Percentiles rank a stretch among this genome's conserved stretches.
These are phyloP conservation scores for Tremellales sp. DNA, from an alignment of 1,284 basidiomycete species.

Conservation along the genomic window DNA sequence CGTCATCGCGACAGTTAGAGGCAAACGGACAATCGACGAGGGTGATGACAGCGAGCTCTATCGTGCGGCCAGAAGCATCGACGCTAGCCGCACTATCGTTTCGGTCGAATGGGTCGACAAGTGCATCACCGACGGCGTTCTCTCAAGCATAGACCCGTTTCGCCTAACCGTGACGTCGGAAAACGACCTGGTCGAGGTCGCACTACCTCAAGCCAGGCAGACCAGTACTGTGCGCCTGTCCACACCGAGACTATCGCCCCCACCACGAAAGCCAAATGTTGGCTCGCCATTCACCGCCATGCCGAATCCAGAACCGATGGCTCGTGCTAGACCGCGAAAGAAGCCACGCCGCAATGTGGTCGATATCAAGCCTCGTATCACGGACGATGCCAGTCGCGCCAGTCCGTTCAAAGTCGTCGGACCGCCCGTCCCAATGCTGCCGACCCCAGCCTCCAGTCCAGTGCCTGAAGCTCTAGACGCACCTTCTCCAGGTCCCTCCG, in stretches of 20 bases:
- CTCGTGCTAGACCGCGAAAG: neutral
- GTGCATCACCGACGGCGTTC: neutral
- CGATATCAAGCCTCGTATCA: no score
- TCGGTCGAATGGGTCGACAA: neutral
- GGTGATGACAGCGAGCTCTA: neutral
- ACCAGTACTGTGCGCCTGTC: neutral
- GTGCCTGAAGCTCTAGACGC: neutral
- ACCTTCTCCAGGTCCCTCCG: no score
- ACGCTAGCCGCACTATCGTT: neutral
- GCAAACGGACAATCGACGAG: neutral
- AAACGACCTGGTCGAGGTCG: no score
- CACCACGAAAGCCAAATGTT: neutral
- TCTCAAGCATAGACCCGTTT: neutral
- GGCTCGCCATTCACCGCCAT: neutral
- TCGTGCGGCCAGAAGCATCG: neutral
- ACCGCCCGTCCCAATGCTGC: neutral
- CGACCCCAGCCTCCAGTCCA: neutral
- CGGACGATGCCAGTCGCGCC: no score
- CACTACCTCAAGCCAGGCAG: neutral
- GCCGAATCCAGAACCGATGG: neutral
- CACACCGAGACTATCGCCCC: neutral
- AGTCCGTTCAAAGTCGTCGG: no score
- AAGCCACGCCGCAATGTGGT: neutral
- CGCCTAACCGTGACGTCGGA: neutral
- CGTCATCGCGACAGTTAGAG: neutral